These are phyloP conservation scores for Sungouiella thailandica DNA, from an alignment of 805 yeast genomes.

Conservation along the genomic window DNA sequence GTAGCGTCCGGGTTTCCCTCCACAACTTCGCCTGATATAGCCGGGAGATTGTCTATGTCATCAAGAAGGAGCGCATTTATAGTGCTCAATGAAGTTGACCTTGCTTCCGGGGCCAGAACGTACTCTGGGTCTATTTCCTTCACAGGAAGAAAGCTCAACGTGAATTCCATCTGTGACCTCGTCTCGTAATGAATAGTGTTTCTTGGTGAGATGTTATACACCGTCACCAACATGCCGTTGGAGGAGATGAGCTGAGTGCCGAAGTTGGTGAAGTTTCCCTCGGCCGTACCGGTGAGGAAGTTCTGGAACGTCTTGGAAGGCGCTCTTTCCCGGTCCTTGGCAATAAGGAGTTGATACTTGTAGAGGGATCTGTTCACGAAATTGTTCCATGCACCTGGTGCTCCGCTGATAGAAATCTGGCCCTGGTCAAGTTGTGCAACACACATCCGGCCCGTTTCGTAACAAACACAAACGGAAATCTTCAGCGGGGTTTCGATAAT, in stretches of 20 bases:
- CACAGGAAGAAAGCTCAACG: conserved; percentile 6
- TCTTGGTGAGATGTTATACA: conserved; percentile 8
- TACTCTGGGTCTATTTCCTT: conserved; percentile 9
- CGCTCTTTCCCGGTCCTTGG: conserved; percentile 12
- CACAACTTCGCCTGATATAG: conserved; percentile 1
- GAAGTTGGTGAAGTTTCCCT: conserved; percentile 19
- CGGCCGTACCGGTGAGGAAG: conserved; percentile 19
- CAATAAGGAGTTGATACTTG: conserved; percentile 8
- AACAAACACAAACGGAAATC: conserved; percentile 1
- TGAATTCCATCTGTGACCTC: conserved; percentile 10
- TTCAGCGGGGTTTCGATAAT: background rate
- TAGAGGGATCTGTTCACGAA: conserved; percentile 19
- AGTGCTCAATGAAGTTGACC: conserved; percentile 4
- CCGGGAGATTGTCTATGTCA: conserved; percentile 2
- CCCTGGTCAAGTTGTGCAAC: conserved; percentile 2
- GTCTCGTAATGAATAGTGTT: conserved; percentile 19
- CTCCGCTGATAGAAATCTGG: background rate
- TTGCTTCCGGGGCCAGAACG: conserved; percentile 8
- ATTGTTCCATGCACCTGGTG: conserved; percentile 5
- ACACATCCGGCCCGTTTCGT: conserved; percentile 10
- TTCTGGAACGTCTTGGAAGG: conserved; percentile 11
- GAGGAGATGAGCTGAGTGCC: background rate
- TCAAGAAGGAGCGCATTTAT: conserved; percentile 4
- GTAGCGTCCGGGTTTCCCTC: conserved; percentile 4
- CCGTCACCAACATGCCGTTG: conserved; percentile 6